Percentiles rank a stretch among this genome's conserved stretches.
Conservation (phyloP, 495 filamentous ascomycete species). For the Clohesyomyces aquaticus region DNA sequence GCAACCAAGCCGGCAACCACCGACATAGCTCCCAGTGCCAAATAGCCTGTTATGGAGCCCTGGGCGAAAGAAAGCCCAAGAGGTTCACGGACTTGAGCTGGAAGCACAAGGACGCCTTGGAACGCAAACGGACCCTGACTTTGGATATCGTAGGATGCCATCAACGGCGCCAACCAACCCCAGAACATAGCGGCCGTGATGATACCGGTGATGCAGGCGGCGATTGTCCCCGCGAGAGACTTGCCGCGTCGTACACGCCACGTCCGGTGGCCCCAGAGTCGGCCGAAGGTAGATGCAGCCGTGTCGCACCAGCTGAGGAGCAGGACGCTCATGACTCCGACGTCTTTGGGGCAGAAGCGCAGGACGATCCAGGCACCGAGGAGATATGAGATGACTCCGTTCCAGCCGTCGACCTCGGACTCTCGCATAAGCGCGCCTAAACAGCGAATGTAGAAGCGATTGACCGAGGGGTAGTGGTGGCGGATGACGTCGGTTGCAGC, state of each 20-base stretch:
- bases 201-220: constrained; percentile 80
- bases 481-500: constrained; percentile 79
- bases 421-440: constrained; percentile 95
- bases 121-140: constrained; percentile 77
- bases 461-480: constrained; percentile 77
- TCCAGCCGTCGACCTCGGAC: constrained; percentile 87
- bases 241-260: constrained; percentile 83
- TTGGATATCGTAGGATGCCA: constrained; percentile 54
- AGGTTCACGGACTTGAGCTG: constrained; percentile 50
- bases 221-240: constrained; percentile 84
- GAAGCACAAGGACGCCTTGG: constrained; percentile 69
- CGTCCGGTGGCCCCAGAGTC: constrained; percentile 85
- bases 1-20: constrained; percentile 85
- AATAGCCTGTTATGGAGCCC: constrained; percentile 62
- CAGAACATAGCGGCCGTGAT: constrained; percentile 82
- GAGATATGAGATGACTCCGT: constrained; percentile 96
- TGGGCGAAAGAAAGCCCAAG: constrained; percentile 50
- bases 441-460: constrained; percentile 80
- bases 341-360: constrained; percentile 87
- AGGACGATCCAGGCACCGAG: constrained; percentile 86
- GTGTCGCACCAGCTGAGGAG: constrained; percentile 98
- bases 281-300: constrained; percentile 89
- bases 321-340: constrained; percentile 85
- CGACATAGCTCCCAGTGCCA: constrained; percentile 84
- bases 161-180: constrained; percentile 74